Conservation (phyloP, 2,329 filamentous ascomycete genomes). For the Sphaerulina vaccinii region DNA sequence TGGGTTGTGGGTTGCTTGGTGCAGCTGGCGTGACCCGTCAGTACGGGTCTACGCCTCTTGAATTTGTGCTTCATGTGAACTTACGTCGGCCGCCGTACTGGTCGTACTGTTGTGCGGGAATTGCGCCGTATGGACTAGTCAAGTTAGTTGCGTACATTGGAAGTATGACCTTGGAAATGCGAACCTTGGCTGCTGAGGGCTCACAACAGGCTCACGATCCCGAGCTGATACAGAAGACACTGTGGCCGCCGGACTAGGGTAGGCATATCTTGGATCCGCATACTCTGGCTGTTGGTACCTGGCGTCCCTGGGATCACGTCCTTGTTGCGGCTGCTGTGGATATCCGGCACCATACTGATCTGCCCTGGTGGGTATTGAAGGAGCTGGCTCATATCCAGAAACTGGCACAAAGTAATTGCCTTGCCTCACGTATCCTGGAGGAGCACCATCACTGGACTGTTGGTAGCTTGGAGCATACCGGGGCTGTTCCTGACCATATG, state of each 20-base stretch:
- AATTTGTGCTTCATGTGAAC: slow-evolving; percentile 28
- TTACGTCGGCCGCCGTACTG: slow-evolving; percentile 37
- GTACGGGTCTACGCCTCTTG: slow-evolving; percentile 16
- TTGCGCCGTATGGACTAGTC: slow-evolving; percentile 31
- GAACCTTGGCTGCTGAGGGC: slow-evolving; percentile 36
- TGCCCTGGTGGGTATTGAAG: slow-evolving; percentile 29
- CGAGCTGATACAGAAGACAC: slow-evolving; percentile 31
- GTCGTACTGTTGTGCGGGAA: slow-evolving; percentile 31
- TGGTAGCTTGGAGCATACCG: slow-evolving; percentile 31
- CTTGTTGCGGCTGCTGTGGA: slow-evolving; percentile 24
- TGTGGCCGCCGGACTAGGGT: slow-evolving; percentile 38
- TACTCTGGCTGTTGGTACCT: slow-evolving; percentile 34
- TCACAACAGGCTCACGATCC: slow-evolving; percentile 32
- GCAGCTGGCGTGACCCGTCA: slow-evolving; percentile 32
- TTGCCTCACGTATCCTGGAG: slow-evolving; percentile 37
- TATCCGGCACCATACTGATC: slow-evolving; percentile 30
- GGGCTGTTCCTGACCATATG: slow-evolving; percentile 32
- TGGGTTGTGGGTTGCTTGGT: slow-evolving; percentile 19
- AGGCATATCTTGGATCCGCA: slow-evolving; percentile 37
- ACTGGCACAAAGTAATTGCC: slow-evolving; percentile 38
- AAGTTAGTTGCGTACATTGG: slow-evolving; percentile 26
- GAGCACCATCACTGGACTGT: slow-evolving; percentile 32
- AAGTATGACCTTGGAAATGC: slow-evolving; percentile 19
- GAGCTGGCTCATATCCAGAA: slow-evolving; percentile 29
- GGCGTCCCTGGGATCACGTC: slow-evolving; percentile 29